A percentile compares a stretch with the other conserved stretches of the same genome.
Conservation (phyloP, 169 alveolate species). For the Condylostoma magnum region DNA sequence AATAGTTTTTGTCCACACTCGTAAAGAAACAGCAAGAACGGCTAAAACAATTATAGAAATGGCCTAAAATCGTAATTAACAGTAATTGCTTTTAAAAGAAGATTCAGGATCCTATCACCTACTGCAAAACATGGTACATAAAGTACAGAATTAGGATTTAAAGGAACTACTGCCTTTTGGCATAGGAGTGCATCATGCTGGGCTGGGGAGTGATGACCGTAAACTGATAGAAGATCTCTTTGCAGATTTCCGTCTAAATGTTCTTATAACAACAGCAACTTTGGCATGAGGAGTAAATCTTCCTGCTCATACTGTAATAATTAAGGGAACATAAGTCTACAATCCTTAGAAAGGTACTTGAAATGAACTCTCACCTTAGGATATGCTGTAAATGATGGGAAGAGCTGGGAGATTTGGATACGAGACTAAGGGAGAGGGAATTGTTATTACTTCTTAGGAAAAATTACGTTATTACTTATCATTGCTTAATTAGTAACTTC, state of each 20-base stretch:
- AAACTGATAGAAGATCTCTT: slow-evolving; percentile 97
- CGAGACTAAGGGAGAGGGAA: slow-evolving; percentile 99
- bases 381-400: slow-evolving; percentile 99
- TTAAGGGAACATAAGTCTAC: slow-evolving; percentile 99
- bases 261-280: slow-evolving; percentile 98
- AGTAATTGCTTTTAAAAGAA: slow-evolving; percentile 83
- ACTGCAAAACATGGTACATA: slow-evolving; percentile 86
- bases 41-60: slow-evolving; percentile 91
- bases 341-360: slow-evolving; percentile 97
- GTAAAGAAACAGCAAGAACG: slow-evolving; percentile 98
- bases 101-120: slow-evolving; percentile 90
- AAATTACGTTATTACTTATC: slow-evolving; percentile 96
- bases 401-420: slow-evolving; percentile 99
- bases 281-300: slow-evolving; percentile 99
- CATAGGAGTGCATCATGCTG: slow-evolving; percentile 99
- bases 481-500: slow-evolving; percentile 95
- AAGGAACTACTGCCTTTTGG: slow-evolving; percentile 97
- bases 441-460: slow-evolving; percentile 94
- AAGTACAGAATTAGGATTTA: slow-evolving; percentile 81
- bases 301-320: slow-evolving; percentile 99
- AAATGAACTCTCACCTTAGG: slow-evolving; percentile 97
- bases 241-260: slow-evolving; percentile 94
- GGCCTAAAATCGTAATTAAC: slow-evolving; percentile 87
- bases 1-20: slow-evolving; percentile 97
- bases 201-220: slow-evolving; percentile 96